Evolutionary conservation across 208 protist species (phyloP), one percentile per base, ranked within the genome.

Genomic region (Wallacemonas sp.): DNA sequence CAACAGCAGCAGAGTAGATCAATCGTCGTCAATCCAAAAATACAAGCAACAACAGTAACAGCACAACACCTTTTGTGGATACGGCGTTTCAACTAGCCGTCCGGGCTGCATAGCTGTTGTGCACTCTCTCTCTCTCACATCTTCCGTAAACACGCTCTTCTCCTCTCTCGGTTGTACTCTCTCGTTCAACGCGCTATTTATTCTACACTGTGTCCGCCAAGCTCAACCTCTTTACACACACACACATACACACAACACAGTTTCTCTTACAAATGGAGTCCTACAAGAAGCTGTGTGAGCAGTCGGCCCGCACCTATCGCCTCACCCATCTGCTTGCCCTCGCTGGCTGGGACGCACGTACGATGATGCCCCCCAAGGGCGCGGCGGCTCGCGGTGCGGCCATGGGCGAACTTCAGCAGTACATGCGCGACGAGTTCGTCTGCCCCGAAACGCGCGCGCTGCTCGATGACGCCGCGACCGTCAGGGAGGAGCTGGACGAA

Each of bases 281-380:
- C 17, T 85, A 87, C 64, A 68, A 72, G 46, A 67, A 78, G 24
- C 72, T 87, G 1, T 66, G 81, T 56, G 43, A 56, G 30, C 26
- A 80, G 17, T 86, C 80, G 26, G 65, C 61, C 44, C 76, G 78
- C 66, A 17, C 70, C 1, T 79, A 81, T 61, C 64, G 46, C 60
- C 80, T 83, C 27, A 49, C 41, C 36, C 74, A 84, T 65, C 38
- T 87, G 17, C 24, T 68, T 0, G 34, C n/a, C 1, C 24, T 91
- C 4, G 69, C 65, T 0, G 32, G 62, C 24, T 92, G 85, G 81
- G 85, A 92, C 52, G 26, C 68, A 2, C 41, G 63, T 0, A 61
- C 72, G 8, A 72, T 76, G 44, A 91, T 91, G 85, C 81, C 85
- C 5, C 43, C 65, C 1, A 76, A 79, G 49, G 77, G 72, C 23